A percentile compares a stretch with the other conserved stretches of the same genome.
Evolutionary conservation across 306 rosid genomes (phyloP).

Genomic region (Ziziphus jujuba): DNA sequence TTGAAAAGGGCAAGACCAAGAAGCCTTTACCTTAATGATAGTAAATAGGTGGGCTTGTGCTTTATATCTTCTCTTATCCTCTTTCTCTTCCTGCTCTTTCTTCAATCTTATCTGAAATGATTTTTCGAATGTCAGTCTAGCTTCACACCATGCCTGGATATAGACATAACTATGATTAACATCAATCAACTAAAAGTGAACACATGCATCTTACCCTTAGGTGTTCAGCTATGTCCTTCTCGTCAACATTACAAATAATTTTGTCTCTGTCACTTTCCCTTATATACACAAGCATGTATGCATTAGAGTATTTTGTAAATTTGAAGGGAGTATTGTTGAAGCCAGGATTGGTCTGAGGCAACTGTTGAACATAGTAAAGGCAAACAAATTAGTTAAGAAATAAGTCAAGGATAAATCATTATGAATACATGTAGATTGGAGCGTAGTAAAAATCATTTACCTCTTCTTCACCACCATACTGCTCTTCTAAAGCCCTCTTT

Average conservation of each 20-base stretch:
- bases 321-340: slow-evolving; percentile 84
- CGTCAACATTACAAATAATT: slow-evolving; percentile 84
- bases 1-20: not conserved
- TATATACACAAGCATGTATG: slow-evolving; percentile 94
- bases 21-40: slow-evolving; percentile 60
- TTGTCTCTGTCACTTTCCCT: slow-evolving; percentile 90
- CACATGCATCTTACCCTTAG: slow-evolving; percentile 54
- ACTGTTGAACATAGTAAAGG: slow-evolving; percentile 41
- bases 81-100: slow-evolving; percentile 90
- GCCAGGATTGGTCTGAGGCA: slow-evolving; percentile 86
- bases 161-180: not conserved
- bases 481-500: slow-evolving; percentile 91
- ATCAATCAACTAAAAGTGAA: slow-evolving; percentile 6
- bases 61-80: slow-evolving; percentile 78
- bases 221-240: slow-evolving; percentile 86
- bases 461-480: slow-evolving; percentile 96
- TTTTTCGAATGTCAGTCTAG: slow-evolving; percentile 14
- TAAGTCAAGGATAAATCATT: slow-evolving; percentile 7
- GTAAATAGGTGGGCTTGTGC: slow-evolving; percentile 90
- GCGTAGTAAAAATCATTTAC: slow-evolving; percentile 28
- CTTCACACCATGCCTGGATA: slow-evolving; percentile 9
- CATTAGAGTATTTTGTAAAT: slow-evolving; percentile 88
- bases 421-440: not conserved
- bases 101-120: slow-evolving; percentile 67
- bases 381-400: slow-evolving; percentile 20